phyloP scores from a whole-genome alignment of 192 early-diverging fungal genomes.

The Obelidium mucronatum region DNA sequence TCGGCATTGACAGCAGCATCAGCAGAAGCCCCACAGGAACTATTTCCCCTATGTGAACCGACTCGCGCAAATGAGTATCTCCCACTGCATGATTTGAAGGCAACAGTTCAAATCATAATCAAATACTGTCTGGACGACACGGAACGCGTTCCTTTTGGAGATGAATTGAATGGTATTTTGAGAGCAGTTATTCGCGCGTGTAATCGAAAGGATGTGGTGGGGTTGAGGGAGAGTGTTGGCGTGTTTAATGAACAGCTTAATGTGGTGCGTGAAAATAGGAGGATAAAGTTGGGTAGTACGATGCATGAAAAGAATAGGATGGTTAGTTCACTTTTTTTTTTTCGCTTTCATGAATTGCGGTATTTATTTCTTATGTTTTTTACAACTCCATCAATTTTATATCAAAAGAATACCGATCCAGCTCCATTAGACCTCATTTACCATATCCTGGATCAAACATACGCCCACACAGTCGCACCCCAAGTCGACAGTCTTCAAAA shows the following conservation, averaged over 20 bases:
- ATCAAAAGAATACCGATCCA: not conserved
- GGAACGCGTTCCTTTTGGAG: conserved; percentile 64
- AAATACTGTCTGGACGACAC: conserved; percentile 60
- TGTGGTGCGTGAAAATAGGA: too few species aligned
- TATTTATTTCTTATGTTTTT: not conserved
- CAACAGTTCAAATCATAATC: conserved; percentile 71
- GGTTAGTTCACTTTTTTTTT: not conserved
- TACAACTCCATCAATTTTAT: not conserved
- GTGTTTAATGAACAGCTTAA: conserved; percentile 78
- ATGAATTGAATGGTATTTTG: conserved; percentile 68
- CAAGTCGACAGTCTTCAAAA: conserved; percentile 74
- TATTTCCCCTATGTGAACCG: conserved; percentile 41
- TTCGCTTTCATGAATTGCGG: too few species aligned
- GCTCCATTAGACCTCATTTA: conserved; percentile 73
- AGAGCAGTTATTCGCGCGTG: conserved; percentile 80
- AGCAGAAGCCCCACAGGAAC: conserved; percentile 21
- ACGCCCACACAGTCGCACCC: conserved; percentile 86
- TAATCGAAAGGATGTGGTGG: conserved; percentile 70
- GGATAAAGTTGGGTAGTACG: too few species aligned
- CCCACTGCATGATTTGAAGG: conserved; percentile 82
- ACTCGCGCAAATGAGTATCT: conserved; percentile 72
- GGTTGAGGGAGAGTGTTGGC: conserved; percentile 71
- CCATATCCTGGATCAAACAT: conserved; percentile 88
- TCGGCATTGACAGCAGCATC: too few species aligned
- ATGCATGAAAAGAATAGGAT: conserved; percentile 52